These are phyloP conservation scores for Euryodendron excelsum DNA, from an alignment of 148 eudicot genomes.

Conservation along the genomic window DNA sequence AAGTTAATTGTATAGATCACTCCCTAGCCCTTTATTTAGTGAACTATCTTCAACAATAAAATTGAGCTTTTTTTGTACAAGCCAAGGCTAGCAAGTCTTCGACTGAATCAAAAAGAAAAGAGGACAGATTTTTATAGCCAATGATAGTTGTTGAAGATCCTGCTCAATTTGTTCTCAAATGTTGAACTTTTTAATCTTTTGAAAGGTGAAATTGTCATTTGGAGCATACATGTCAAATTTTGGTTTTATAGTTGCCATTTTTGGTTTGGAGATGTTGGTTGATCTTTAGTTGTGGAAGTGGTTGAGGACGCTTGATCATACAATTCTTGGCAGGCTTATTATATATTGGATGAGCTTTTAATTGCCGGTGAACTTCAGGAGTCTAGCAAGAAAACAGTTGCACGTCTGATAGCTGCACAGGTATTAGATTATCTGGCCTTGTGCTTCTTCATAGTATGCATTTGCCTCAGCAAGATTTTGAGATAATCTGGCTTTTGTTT, in stretches of 20 bases:
- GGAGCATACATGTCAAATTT: not conserved
- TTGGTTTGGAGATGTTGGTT: not conserved
- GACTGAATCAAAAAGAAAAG: not conserved
- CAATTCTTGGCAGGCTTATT: constrained; percentile 62
- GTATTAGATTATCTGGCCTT: constrained; percentile 27
- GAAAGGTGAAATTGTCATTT: not conserved
- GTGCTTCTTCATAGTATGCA: not conserved
- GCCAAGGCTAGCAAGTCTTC: not conserved
- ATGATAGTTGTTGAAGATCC: constrained; percentile 2
- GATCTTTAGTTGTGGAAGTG: not conserved
- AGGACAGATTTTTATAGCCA: not conserved
- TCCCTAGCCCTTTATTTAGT: not conserved
- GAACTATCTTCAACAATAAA: not conserved
- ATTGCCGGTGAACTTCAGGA: constrained; percentile 98
- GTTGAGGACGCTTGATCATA: not conserved
- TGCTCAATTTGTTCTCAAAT: not conserved
- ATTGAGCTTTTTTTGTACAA: not conserved
- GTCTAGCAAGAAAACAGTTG: constrained; percentile 89
- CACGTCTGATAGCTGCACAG: constrained; percentile 87
- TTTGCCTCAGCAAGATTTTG: not conserved
- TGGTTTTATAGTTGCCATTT: not conserved
- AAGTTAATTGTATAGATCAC: not conserved
- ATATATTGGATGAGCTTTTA: constrained; percentile 80
- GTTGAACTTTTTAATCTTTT: not conserved
- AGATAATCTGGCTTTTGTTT: not conserved